Evolutionary conservation across 2,329 filamentous ascomycete species (phyloP).

Genomic region (Diaporthe australafricana): DNA sequence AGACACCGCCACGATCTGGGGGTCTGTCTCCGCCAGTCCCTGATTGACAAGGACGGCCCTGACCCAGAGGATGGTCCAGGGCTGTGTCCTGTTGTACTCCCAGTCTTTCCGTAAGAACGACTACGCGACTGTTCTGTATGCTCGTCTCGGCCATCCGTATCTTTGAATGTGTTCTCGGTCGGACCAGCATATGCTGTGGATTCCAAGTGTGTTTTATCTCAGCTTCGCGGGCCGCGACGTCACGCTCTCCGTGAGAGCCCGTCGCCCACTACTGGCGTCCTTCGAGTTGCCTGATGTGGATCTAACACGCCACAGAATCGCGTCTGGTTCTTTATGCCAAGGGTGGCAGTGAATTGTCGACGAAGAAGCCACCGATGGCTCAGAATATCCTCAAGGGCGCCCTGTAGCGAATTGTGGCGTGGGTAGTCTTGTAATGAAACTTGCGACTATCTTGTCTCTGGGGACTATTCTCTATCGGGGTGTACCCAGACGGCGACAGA

Average conservation of each 20-base stretch:
- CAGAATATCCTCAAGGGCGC: background rate
- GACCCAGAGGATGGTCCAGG: constrained; percentile 14
- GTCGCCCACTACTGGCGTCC: background rate
- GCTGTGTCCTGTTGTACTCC: constrained; percentile 1
- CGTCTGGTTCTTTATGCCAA: background rate
- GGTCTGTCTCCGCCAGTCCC: background rate
- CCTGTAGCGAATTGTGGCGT: background rate
- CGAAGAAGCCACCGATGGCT: background rate
- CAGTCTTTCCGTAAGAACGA: background rate
- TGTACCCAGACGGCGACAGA: background rate
- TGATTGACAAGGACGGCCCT: background rate
- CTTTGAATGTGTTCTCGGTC: background rate
- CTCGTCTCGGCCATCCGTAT: constrained; percentile 30
- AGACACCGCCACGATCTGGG: background rate
- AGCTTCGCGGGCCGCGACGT: background rate
- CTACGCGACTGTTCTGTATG: constrained; percentile 1
- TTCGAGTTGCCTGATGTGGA: background rate
- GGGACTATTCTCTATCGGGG: background rate
- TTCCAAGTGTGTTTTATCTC: background rate
- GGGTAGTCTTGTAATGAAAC: background rate
- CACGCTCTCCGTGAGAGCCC: background rate
- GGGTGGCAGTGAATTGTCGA: background rate
- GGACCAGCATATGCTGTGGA: constrained; percentile 12
- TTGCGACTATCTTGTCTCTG: background rate
- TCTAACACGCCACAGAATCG: constrained; percentile 21